Base-by-base conservation (phyloP, 768 basidiomycete genomes). In the Mycena leptocephala region DNA sequence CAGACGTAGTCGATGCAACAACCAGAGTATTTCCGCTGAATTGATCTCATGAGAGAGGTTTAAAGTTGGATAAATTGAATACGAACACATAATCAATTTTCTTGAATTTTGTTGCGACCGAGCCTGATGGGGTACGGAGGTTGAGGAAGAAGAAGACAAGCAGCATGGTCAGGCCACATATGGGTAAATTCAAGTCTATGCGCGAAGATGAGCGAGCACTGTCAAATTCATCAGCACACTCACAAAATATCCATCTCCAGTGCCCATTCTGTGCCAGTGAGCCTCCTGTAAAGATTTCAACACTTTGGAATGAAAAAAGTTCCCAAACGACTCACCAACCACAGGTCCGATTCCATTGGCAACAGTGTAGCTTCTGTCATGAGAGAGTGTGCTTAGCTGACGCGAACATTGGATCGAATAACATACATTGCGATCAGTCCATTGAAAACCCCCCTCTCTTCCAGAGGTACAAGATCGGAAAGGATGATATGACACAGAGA, bases 231-330 rank as follows among this genome's bases (percentile, higher is more conserved):
- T 35, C 2, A 26, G 26, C 9, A 10, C 9, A 53, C 69, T 55
- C 33, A 88, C 88, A 88, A 79, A 89, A 89, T 37, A 88, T 78
- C 87, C 88, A 88, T 59, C 87, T 76, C 87, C 88, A 88, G 30
- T 79, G 73, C 3, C 83, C 85, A 8, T 65, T 74, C 20, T 81
- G 77, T 16, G 85, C 83, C 11, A 88, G 78, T 46, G 82, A 82
- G 2, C 87, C 86, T 3, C 86, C 87, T 43, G 75, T 30, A 18
- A 62, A 32, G 4, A 35, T 20, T 53, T 65, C 28, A 75, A 62
- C 30, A 13, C 51, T 6, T 32, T 58, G 55, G 9, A 67, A 46
- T 3, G 74, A 80, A 9, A 79, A 4, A 16, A 30, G 26, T 76
- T 33, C 2, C 26, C 13, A 2, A 6, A 39, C 20, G 39, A 72